A percentile compares a stretch with the other conserved stretches of the same genome.
Conservation (phyloP, 805 yeast species). For the Ogataea henricii region DNA sequence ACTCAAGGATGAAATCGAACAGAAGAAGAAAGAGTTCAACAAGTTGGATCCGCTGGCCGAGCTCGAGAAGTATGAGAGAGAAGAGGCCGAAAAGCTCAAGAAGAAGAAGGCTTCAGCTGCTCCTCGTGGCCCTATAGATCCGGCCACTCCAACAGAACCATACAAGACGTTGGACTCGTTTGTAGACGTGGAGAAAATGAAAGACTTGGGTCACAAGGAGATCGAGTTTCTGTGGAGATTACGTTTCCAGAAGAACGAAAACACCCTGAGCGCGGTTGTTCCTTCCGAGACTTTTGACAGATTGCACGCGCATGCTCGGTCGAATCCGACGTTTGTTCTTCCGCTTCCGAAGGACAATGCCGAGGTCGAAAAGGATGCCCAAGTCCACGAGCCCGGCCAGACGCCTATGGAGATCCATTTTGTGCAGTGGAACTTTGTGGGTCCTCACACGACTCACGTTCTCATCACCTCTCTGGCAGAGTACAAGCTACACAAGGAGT, state of each 20-base stretch:
- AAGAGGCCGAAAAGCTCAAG: slow-evolving; percentile 20
- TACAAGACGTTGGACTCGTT: slow-evolving; percentile 73
- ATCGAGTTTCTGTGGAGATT: slow-evolving; percentile 88
- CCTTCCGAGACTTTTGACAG: slow-evolving; percentile 59
- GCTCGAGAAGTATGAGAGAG: slow-evolving; percentile 49
- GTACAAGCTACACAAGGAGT: slow-evolving; percentile 86
- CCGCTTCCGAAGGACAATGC: slow-evolving; percentile 75
- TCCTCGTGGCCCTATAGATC: slow-evolving; percentile 37
- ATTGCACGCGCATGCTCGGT: slow-evolving; percentile 65
- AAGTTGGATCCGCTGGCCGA: slow-evolving; percentile 71
- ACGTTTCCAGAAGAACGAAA: slow-evolving; percentile 64
- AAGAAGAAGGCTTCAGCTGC: slow-evolving; percentile 28
- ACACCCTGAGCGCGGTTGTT: slow-evolving; percentile 66
- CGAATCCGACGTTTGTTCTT: slow-evolving; percentile 80
- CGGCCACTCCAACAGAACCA: slow-evolving; percentile 43
- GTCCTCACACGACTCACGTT: slow-evolving; percentile 81
- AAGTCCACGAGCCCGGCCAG: slow-evolving; percentile 27
- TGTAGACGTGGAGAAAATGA: slow-evolving; percentile 67
- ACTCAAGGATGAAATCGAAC: slow-evolving; percentile 60
- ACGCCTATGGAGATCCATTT: slow-evolving; percentile 76
- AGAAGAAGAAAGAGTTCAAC: slow-evolving; percentile 55
- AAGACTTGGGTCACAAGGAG: slow-evolving; percentile 57
- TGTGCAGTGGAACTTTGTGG: slow-evolving; percentile 91
- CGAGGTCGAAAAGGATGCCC: slow-evolving; percentile 36
- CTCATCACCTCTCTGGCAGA: slow-evolving; percentile 90